These are phyloP conservation scores for Leptomonas seymouri DNA, from an alignment of 208 protist species.

Conservation along the genomic window DNA sequence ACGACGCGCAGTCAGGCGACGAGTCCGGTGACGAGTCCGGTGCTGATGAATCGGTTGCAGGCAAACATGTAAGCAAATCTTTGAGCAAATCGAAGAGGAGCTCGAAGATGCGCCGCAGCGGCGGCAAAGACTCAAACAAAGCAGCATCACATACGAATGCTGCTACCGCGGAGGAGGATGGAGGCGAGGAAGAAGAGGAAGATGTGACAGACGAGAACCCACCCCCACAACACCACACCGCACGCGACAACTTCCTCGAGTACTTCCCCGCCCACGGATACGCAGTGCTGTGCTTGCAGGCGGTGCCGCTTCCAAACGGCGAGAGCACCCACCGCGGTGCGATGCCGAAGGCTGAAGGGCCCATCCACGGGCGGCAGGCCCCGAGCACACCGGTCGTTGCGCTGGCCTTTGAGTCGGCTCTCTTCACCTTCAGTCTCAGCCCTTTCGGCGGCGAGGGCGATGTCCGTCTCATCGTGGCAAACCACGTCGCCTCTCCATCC, in stretches of 20 bases:
- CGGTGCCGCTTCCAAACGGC: slow-evolving; percentile 8
- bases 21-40: not conserved
- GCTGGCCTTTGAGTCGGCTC: slow-evolving; percentile 28
- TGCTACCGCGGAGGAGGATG: not conserved
- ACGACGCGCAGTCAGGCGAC: slow-evolving; percentile 5
- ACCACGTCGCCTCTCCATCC: slow-evolving; percentile 3
- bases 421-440: slow-evolving; percentile 36
- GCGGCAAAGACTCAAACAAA: too few species aligned
- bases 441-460: slow-evolving; percentile 44
- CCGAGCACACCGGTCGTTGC: slow-evolving; percentile 25
- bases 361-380: slow-evolving; percentile 4
- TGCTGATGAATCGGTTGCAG: not conserved
- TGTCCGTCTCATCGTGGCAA: slow-evolving; percentile 26
- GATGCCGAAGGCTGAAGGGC: not conserved
- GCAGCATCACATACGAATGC: too few species aligned
- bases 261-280: slow-evolving; percentile 67
- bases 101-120: not conserved
- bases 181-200: not conserved
- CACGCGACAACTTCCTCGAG: slow-evolving; percentile 40
- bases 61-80: too few species aligned
- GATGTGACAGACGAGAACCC: not conserved
- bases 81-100: not conserved
- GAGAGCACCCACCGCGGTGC: slow-evolving; percentile 12
- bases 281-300: slow-evolving; percentile 42
- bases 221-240: not conserved